Conservation (phyloP, 2,329 filamentous ascomycete species). For the Colletotrichum salicis region DNA sequence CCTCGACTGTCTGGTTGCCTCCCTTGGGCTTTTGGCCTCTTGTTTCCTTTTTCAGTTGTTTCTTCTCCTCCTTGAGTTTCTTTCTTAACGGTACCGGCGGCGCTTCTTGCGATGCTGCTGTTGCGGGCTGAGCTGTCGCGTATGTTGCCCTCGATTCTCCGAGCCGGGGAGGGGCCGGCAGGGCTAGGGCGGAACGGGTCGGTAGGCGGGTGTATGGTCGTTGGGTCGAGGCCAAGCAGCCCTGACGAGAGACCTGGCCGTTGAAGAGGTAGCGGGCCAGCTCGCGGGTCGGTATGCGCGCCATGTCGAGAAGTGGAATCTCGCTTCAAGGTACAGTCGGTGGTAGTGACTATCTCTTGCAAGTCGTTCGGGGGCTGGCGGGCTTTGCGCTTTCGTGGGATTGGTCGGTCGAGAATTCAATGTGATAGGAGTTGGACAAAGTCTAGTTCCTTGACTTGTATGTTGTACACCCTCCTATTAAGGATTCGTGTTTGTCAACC, state of each 20-base stretch:
- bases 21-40: slow-evolving; percentile 59
- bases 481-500: slow-evolving; percentile 9
- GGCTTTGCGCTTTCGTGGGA: not conserved
- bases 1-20: slow-evolving; percentile 64
- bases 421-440: not conserved
- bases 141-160: slow-evolving; percentile 34
- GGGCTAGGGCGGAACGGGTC: slow-evolving; percentile 33
- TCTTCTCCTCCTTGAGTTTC: slow-evolving; percentile 76
- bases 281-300: slow-evolving; percentile 53
- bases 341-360: not conserved
- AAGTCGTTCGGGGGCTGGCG: not conserved
- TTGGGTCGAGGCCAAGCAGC: slow-evolving; percentile 49
- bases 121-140: slow-evolving; percentile 41
- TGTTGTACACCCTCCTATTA: slow-evolving; percentile 14
- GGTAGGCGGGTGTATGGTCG: slow-evolving; percentile 12
- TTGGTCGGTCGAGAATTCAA: not conserved
- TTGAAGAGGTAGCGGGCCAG: slow-evolving; percentile 61
- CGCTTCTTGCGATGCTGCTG: slow-evolving; percentile 34
- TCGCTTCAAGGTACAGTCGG: not conserved
- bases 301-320: slow-evolving; percentile 46
- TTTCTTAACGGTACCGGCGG: slow-evolving; percentile 70
- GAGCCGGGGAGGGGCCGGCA: not conserved
- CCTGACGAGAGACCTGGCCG: slow-evolving; percentile 54
- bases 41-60: slow-evolving; percentile 74
- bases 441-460: not conserved